phyloP scores from a whole-genome alignment of 768 basidiomycete genomes.

The Rhodotorula paludigena region DNA sequence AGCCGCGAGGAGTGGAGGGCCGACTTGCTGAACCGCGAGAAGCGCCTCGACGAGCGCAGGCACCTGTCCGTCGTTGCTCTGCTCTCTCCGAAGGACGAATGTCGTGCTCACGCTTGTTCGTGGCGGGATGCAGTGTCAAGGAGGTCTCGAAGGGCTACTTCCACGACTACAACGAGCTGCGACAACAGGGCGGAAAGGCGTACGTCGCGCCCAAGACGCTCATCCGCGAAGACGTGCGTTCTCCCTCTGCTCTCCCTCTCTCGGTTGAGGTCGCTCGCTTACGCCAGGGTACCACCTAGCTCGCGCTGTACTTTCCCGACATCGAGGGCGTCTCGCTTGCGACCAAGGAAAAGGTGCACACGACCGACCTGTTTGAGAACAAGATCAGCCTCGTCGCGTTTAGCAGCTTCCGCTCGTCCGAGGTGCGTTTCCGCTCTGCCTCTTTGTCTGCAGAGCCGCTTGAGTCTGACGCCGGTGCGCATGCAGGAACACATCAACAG shows the following conservation, averaged over 20 bases:
- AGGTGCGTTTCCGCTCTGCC: constrained; percentile 54
- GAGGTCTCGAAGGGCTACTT: constrained; percentile 78
- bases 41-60: constrained; percentile 62
- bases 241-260: not conserved
- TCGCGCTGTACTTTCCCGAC: constrained; percentile 86
- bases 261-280: not conserved
- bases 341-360: constrained; percentile 59
- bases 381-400: constrained; percentile 75
- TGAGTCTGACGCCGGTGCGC: not conserved
- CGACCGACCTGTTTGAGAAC: constrained; percentile 68
- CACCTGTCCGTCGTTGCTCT: constrained; percentile 43
- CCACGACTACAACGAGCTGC: constrained; percentile 72
- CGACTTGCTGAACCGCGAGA: constrained; percentile 67
- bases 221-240: constrained; percentile 78
- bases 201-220: constrained; percentile 87
- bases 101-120: too few relatives aligned
- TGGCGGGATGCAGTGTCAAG: constrained; percentile 54
- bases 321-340: constrained; percentile 67
- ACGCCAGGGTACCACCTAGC: constrained; percentile 52
- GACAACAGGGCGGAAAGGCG: constrained; percentile 81
- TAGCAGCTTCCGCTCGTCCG: constrained; percentile 79
- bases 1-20: constrained; percentile 61
- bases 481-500: constrained; percentile 69
- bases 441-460: not conserved
- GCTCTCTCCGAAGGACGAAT: too few relatives aligned